Evolutionary conservation across 2,329 filamentous ascomycete species (phyloP), one percentile per base, ranked within the genome.

Genomic region (Penicillium nordicum): DNA sequence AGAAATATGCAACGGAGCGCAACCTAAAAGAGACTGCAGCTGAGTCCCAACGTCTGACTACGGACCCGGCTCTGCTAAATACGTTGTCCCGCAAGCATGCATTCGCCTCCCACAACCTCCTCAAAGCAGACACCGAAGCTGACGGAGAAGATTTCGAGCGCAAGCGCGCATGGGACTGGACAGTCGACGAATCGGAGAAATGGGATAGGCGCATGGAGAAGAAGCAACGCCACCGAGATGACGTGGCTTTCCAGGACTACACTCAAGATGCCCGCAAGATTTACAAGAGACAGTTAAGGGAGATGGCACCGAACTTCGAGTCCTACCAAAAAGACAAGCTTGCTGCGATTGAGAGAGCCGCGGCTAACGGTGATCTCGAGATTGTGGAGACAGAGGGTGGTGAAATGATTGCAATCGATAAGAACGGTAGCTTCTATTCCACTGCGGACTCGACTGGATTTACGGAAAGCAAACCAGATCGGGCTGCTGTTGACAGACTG

Each of bases 131-230:
- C 67, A 87, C 92, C 1, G 90, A 92, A 72, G 90, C 90, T 18
- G 80, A 82, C 0, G 92, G 92, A 34, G 91, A 90, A 53, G 94
- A 97, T 74, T 99, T 97, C 70, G 94, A 99, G 80, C 89, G 94
- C 64, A 97, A 97, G 77, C 87, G 94, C 40, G 94, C 94, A 1
- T 99, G 94, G 94, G 94, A 97, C 78, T 99, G 94, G 90, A 99
- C 94, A 0, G 80, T 93, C 7, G 94, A 99, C 62, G 94, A 99
- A 77, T 89, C 86, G 65, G 94, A 97, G 77, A 85, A 84, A 64
- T 99, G 94, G 94, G 94, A 99, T 74, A 88, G 88, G 77, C 87
- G 92, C 32, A 79, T 95, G 73, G 89, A 88, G 69, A 96, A 96
- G 82, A 95, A 92, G 78, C 84, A 85, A 57, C 84, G 84, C 18